phyloP scores from a whole-genome alignment of 2,329 filamentous ascomycete species.

The Cordyceps javanica region DNA sequence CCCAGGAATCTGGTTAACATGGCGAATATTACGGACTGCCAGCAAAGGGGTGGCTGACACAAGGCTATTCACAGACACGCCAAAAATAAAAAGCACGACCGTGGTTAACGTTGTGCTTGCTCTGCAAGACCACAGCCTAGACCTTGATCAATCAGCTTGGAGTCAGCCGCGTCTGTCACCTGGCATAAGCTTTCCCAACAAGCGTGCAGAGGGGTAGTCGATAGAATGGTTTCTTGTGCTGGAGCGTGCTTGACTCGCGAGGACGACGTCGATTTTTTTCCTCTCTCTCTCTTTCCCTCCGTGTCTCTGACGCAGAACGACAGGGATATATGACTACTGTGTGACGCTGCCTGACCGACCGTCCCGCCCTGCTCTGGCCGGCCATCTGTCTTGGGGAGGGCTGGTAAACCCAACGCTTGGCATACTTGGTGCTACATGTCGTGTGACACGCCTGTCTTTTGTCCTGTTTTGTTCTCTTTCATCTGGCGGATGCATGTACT shows the following conservation, averaged over 20 bases:
- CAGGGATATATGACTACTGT: neutral
- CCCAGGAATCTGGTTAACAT: neutral
- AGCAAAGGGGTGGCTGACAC: neutral
- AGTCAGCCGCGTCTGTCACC: neutral
- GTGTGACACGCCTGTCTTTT: neutral
- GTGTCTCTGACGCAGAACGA: neutral
- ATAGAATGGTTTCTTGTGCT: neutral
- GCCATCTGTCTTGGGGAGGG: neutral
- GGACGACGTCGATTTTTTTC: neutral
- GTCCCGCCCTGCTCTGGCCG: neutral
- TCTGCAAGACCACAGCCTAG: neutral
- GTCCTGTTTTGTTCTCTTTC: neutral
- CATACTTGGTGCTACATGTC: neutral
- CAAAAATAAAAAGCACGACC: neutral
- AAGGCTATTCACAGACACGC: neutral
- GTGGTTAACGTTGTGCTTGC: neutral
- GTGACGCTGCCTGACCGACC: slow-evolving; percentile 2
- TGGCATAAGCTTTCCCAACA: neutral
- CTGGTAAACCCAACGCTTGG: slow-evolving; percentile 3
- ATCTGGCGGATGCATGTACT: neutral
- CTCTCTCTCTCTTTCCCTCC: too few relatives aligned
- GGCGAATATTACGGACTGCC: neutral
- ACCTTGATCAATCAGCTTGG: neutral
- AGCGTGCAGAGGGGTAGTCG: neutral
- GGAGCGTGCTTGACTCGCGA: neutral